Evolutionary conservation across 768 basidiomycete species (phyloP).

Genomic region (Galerina marginata): DNA sequence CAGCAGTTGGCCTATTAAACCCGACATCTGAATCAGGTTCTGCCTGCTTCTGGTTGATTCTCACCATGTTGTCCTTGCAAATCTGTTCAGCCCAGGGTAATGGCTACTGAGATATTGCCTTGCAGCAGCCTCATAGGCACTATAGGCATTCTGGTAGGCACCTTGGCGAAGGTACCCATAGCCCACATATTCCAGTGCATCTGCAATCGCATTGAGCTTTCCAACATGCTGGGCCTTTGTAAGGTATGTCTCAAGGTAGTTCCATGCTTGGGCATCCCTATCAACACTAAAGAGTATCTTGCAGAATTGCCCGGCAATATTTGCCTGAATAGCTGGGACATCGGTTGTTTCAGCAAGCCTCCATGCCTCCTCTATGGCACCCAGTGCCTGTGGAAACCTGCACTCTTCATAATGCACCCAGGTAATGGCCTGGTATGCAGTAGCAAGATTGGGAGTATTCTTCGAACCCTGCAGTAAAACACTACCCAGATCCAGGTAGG

Average conservation of each 20-base stretch:
- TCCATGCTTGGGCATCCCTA: conserved; percentile 7
- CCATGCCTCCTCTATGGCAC: conserved; percentile 3
- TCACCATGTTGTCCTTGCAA: too few relatives aligned
- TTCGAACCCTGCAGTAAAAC: not conserved
- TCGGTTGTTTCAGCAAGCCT: too few relatives aligned
- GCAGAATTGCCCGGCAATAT: not conserved
- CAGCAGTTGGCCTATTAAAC: too few relatives aligned
- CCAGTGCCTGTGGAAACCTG: conserved; percentile 6
- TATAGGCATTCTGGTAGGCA: conserved; percentile 6
- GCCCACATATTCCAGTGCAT: conserved; percentile 10
- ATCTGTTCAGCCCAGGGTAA: too few relatives aligned
- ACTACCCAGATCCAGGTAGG: not conserved
- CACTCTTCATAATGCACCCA: conserved; percentile 4
- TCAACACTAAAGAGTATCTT: not conserved
- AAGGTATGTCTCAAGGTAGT: not conserved
- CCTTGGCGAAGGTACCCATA: conserved; percentile 13
- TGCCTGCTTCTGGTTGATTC: too few relatives aligned
- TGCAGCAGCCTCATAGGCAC: too few relatives aligned
- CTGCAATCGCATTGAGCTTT: too few relatives aligned
- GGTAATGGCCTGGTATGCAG: not conserved
- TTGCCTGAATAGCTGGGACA: too few relatives aligned
- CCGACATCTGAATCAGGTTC: too few relatives aligned
- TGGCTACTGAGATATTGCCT: too few relatives aligned
- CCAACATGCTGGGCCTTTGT: conserved; percentile 5
- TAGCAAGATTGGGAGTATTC: not conserved